These are phyloP conservation scores for Amylocarpus encephaloides DNA, from an alignment of 2,329 filamentous ascomycete genomes.

Conservation along the genomic window DNA sequence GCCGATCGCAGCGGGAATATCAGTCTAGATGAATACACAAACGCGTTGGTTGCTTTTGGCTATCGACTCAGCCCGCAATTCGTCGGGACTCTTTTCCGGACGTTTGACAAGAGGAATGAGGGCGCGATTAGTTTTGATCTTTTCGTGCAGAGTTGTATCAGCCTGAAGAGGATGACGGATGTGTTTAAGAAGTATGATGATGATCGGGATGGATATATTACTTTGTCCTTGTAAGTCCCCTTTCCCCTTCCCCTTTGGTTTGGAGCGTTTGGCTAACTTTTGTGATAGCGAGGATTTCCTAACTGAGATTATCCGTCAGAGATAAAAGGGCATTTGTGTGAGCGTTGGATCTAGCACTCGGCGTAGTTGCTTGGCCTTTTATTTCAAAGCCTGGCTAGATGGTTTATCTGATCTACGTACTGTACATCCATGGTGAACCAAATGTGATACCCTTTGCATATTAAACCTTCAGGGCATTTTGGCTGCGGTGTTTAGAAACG, in stretches of 20 bases:
- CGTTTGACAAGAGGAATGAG: constrained; percentile 72
- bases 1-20: constrained; percentile 82
- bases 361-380: neutral
- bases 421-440: neutral
- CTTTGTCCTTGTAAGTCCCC: constrained; percentile 62
- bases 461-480: too few relatives aligned
- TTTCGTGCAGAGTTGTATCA: constrained; percentile 96
- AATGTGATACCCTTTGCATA: neutral
- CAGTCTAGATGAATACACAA: constrained; percentile 76
- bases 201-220: constrained; percentile 90
- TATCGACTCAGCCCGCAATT: constrained; percentile 84
- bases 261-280: constrained; percentile 5
- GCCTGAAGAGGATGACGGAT: constrained; percentile 96
- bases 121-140: constrained; percentile 85
- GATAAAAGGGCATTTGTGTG: constrained; percentile 5
- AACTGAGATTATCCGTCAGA: constrained; percentile 29
- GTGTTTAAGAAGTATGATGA: constrained; percentile 99
- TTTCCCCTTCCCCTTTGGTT: neutral
- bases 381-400: neutral
- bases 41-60: constrained; percentile 86
- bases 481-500: too few relatives aligned
- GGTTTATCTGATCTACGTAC: neutral
- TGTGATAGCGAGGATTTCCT: constrained; percentile 30
- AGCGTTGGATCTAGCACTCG: neutral
- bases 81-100: constrained; percentile 76